Base-by-base conservation (phyloP, 345 rosid genomes). In the Ceriops zippeliana region DNA sequence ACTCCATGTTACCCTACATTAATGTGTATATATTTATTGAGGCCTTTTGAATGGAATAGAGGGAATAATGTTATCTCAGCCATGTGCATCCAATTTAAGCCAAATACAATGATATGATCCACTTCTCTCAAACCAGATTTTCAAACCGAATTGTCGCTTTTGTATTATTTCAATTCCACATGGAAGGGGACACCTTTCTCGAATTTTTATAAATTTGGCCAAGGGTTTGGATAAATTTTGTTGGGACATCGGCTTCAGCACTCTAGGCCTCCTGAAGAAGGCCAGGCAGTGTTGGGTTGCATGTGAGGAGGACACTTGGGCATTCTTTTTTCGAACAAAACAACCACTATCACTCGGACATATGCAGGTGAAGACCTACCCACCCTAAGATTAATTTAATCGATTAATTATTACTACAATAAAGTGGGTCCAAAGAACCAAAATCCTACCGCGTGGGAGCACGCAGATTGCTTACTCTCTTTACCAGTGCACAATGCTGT, bases 31-130 rank as follows among this genome's bases (percentile, higher is more conserved):
- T 7, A 16, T 24, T 8, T 56, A 24, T 56, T 10, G 11, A 56
- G 59, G 59, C 49, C 49, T 42, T 42, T 56, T 24, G 59, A 27
- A 20, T 8, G 16, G 28, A 22, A 56, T 8, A 22, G 16, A 56
- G 59, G 16, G 28, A 21, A 56, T 22, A 56, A 7, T 15, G 28
- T 56, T 56, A 24, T 56, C 59, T 56, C 59, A 10, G 24, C 59
- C 59, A 56, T 56, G 59, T 56, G 59, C 59, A 24, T 56, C 59
- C 59, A 56, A 56, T 56, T 56, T 56, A 27, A 21, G 59, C 24
- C 16, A 56, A 24, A 56, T 56, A 22, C 28, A 56, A 56, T 56
- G 59, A 56, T 56, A 56, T 15, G 59, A 21, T 56, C 59, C 59
- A 56, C 59, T 22, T 56, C 59, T 30, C 24, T 56, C 5, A 24